Percentiles rank a stretch among this genome's conserved stretches.
These are phyloP conservation scores for Hirsutella thompsonii DNA, from an alignment of 2,329 filamentous ascomycete species.

Conservation along the genomic window DNA sequence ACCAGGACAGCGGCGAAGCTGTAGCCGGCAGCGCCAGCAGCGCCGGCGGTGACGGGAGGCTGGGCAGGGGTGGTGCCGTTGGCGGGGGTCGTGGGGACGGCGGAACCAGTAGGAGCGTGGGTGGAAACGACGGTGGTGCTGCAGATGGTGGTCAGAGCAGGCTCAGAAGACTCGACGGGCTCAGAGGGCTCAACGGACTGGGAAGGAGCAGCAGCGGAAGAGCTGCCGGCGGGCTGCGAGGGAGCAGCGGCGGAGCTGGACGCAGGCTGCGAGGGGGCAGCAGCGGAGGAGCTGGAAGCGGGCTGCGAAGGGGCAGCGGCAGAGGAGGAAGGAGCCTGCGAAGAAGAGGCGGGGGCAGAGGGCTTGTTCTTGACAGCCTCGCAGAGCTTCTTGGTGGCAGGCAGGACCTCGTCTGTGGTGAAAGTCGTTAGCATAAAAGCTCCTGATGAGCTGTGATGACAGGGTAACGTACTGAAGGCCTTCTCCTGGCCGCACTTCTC, in stretches of 20 bases:
- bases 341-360: neutral
- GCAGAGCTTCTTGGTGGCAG: conserved; percentile 15
- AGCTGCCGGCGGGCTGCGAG: conserved; percentile 5
- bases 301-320: conserved; percentile 3
- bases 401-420: conserved; percentile 17
- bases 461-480: conserved; percentile 15
- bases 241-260: conserved; percentile 4
- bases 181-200: neutral
- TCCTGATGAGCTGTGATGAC: neutral
- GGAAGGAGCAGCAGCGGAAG: conserved; percentile 1
- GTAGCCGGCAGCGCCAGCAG: conserved; percentile 16
- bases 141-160: conserved; percentile 6
- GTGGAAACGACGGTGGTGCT: conserved; percentile 5
- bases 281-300: neutral
- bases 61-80: conserved; percentile 8
- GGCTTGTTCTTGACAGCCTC: neutral
- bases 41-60: conserved; percentile 13
- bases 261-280: conserved; percentile 3
- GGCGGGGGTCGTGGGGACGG: conserved; percentile 1
- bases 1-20: conserved; percentile 20
- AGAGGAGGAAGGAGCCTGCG: conserved; percentile 3
- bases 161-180: conserved; percentile 2
- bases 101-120: conserved; percentile 2
- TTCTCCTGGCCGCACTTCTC: conserved; percentile 14
- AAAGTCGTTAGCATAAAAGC: neutral